Evolutionary conservation across 169 alveolate species (phyloP).

Genomic region (Eimeria zaria): DNA sequence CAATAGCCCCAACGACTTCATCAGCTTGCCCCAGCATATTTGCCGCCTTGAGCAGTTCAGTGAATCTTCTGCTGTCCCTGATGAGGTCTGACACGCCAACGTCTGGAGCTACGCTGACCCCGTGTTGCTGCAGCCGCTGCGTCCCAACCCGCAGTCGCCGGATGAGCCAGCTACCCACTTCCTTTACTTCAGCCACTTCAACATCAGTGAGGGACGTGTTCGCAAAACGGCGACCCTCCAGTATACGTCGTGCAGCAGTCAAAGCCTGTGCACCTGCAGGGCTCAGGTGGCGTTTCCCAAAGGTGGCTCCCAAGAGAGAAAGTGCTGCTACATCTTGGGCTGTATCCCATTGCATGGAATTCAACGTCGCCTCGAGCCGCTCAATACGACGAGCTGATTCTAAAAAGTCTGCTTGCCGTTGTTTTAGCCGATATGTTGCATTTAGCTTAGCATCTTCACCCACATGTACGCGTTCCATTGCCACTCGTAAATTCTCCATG

Average conservation of each 20-base stretch:
- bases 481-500: not conserved
- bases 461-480: not conserved
- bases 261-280: not conserved
- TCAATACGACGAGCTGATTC: no score
- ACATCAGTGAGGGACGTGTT: not conserved
- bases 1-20: no score
- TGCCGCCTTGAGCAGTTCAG: not conserved
- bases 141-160: not conserved
- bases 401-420: not conserved
- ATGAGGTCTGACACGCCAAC: not conserved
- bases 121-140: not conserved
- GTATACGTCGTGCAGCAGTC: not conserved
- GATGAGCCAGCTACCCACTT: not conserved
- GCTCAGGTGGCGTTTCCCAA: not conserved
- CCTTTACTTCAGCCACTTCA: not conserved
- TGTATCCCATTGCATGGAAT: not conserved
- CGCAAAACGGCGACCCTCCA: not conserved
- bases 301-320: not conserved
- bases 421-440: no score
- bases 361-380: not conserved
- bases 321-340: not conserved
- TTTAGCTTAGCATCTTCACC: not conserved
- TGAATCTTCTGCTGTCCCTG: not conserved
- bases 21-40: not conserved
- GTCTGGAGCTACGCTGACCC: not conserved